Conservation (phyloP, 108 stramenopile genomes). For the Cyclostephanos invisitatus region DNA sequence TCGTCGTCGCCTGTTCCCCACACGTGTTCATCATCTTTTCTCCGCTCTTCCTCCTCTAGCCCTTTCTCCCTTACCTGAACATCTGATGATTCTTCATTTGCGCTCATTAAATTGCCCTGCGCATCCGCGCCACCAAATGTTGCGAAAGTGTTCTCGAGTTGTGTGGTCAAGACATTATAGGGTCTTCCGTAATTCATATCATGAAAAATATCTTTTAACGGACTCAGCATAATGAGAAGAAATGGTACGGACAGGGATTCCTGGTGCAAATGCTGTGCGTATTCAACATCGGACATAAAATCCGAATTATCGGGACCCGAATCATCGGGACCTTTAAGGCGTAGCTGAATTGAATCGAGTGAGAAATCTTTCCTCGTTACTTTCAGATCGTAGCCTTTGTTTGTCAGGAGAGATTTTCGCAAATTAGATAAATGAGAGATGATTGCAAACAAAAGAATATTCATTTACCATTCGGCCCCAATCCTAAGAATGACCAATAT, state of each 20-base stretch:
- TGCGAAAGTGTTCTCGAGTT: conserved; percentile 1
- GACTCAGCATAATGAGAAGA: not conserved
- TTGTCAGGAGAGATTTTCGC: not conserved
- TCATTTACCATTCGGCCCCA: conserved; percentile 13
- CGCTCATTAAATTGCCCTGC: too few species aligned
- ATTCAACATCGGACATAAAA: not conserved
- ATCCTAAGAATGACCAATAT: conserved; percentile 16
- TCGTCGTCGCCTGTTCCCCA: too few species aligned
- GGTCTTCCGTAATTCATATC: not conserved
- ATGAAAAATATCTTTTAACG: conserved; percentile 4
- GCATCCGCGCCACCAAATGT: not conserved
- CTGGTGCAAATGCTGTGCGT: not conserved
- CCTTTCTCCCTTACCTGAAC: not conserved
- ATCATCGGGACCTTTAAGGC: too few species aligned
- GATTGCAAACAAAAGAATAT: too few species aligned
- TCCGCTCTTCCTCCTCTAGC: not conserved
- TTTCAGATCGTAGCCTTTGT: conserved; percentile 12
- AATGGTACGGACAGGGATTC: not conserved
- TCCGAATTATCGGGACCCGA: not conserved
- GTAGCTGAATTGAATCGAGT: not conserved
- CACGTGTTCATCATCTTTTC: not conserved
- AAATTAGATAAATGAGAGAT: too few species aligned
- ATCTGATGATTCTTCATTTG: too few species aligned
- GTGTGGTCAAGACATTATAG: not conserved
- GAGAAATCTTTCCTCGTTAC: not conserved